phyloP scores from a whole-genome alignment of 257 asterid genomes.

The Penstemon newberryi region DNA sequence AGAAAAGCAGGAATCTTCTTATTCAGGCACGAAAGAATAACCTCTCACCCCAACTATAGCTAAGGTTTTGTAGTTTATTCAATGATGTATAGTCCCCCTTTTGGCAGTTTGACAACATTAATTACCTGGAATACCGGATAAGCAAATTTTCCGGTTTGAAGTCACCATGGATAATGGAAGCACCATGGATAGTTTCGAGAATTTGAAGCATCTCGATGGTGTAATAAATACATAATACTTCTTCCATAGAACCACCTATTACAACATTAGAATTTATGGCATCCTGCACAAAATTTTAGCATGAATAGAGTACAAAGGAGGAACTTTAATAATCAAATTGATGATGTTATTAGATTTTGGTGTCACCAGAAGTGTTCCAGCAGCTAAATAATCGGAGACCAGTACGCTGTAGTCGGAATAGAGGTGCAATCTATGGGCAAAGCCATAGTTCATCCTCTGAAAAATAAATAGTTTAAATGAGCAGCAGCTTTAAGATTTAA shows the following conservation, averaged over 20 bases:
- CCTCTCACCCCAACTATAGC: too few relatives aligned
- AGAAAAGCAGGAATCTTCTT: neutral
- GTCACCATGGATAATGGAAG: slow-evolving; percentile 85
- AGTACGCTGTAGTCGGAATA: slow-evolving; percentile 89
- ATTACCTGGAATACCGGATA: slow-evolving; percentile 88
- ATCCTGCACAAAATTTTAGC: slow-evolving; percentile 57
- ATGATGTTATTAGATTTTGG: slow-evolving; percentile 28
- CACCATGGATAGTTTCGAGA: slow-evolving; percentile 71
- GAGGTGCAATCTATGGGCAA: slow-evolving; percentile 88
- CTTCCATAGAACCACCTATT: slow-evolving; percentile 80
- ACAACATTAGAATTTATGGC: slow-evolving; percentile 73
- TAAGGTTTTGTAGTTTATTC: too few relatives aligned
- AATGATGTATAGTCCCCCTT: slow-evolving; percentile 8
- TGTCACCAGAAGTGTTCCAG: slow-evolving; percentile 93
- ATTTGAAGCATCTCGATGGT: slow-evolving; percentile 91
- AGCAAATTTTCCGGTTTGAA: slow-evolving; percentile 96
- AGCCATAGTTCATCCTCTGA: slow-evolving; percentile 85
- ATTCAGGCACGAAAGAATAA: neutral
- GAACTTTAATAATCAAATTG: slow-evolving; percentile 7
- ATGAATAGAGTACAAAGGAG: slow-evolving; percentile 25
- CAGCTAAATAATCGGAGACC: slow-evolving; percentile 70
- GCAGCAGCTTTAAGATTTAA: slow-evolving; percentile 22
- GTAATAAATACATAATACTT: slow-evolving; percentile 79
- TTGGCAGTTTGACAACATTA: slow-evolving; percentile 13
- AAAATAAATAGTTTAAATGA: slow-evolving; percentile 29